Base-by-base conservation (phyloP, 257 asterid species). In the Capsicum pubescens region DNA sequence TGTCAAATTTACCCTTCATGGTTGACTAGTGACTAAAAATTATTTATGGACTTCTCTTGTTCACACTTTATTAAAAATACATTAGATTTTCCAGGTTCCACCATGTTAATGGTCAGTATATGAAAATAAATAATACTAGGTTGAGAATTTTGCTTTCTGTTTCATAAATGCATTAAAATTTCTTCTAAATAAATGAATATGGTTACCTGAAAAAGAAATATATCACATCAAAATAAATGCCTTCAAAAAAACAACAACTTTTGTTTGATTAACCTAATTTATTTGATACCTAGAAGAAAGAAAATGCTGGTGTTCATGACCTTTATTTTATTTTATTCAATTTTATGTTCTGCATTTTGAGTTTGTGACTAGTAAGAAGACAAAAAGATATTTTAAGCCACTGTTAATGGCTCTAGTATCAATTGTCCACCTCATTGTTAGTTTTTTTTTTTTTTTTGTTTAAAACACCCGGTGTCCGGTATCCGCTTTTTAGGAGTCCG, bases 1-100 rank as follows among this genome's bases (percentile, higher is more conserved):
- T 87, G 91, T 89, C 91, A 85, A 86, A 84, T 85, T 48, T 84
- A 61, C 86, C 77, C 59, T 83, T 19, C 55, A 81, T 19, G 44
- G 35, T 76, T 81, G 83, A 82, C 72, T 54, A 54, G 32, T 26
- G 55, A 52, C 79, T 63, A 42, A 50, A 54, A 69, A 58, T 80
- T 36, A 10, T 69, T 77, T 61, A 14, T n/a, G 16, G 80, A 79
- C 68, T 58, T 61, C 85, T 87, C 86, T 13, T 56, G 1, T 59
- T 36, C 26, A 14, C 16, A 54, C 11, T 19, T 42, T 12, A 82
- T 70, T 39, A 39, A 2, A 39, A 39, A 42, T n/a, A 9, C 7
- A 11, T 3, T 70, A 39, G 42, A 39, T 39, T 39, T 39, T 39
- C 42, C 42, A 39, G 42, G 42, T 39, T 39, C 42, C 42, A 39